phyloP scores from a whole-genome alignment of 805 yeast genomes.

The Pichia heedii region DNA sequence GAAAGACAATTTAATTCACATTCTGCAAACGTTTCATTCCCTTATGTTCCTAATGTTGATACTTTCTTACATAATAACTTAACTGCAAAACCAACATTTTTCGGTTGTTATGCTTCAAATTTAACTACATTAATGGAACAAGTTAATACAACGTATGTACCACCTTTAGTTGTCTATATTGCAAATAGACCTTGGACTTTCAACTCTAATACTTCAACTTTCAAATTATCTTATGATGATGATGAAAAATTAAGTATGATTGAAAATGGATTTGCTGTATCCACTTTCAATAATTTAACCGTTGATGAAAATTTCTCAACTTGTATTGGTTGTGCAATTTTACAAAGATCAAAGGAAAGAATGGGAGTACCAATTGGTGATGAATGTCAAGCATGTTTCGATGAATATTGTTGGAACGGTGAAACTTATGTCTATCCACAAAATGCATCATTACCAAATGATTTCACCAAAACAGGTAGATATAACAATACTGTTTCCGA shows the following conservation, averaged over 20 bases:
- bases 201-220: conserved; percentile 66
- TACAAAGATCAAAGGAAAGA: conserved; percentile 72
- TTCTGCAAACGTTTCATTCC: conserved; percentile 59
- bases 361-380: conserved; percentile 48
- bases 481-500: conserved; percentile 6
- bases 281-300: conserved; percentile 58
- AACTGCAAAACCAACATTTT: conserved; percentile 65
- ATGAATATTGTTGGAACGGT: conserved; percentile 54
- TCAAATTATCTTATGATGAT: conserved; percentile 50
- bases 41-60: conserved; percentile 65
- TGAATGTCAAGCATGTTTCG: conserved; percentile 66
- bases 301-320: conserved; percentile 59
- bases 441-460: conserved; percentile 17
- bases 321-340: conserved; percentile 77
- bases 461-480: conserved; percentile 34
- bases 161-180: conserved; percentile 70
- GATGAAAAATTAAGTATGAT: conserved; percentile 52
- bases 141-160: conserved; percentile 31
- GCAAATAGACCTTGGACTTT: conserved; percentile 65
- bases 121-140: conserved; percentile 42
- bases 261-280: conserved; percentile 64
- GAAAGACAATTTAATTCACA: conserved; percentile 46
- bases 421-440: conserved; percentile 12
- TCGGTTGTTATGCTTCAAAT: conserved; percentile 69
- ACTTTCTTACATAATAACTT: conserved; percentile 54